Base-by-base conservation (phyloP, 176 grass and related monocot species). In the Ensete glaucum region DNA sequence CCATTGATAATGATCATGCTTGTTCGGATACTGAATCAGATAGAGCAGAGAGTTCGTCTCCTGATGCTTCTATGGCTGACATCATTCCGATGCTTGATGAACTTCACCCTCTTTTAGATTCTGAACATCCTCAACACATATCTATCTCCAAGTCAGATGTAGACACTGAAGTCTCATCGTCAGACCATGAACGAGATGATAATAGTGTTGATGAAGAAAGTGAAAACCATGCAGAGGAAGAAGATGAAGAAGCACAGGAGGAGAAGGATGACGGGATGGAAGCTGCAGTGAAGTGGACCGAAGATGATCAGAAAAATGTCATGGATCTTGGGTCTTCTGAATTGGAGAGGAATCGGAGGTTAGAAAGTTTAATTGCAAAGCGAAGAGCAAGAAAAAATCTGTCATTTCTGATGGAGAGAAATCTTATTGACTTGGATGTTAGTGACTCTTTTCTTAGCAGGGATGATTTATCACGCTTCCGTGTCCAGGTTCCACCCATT, bases 1-100 rank as follows among this genome's bases (percentile, higher is more conserved):
- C 48, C 17, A 20, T 73, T 64, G 53, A 71, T n/a, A 67, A 54
- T 9, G 62, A 80, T 54, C 7, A 22, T 66, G 48, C 2, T 74
- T 15, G 6, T 3, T 74, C 72, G 9, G 69, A 63, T 54, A 15
- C 26, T 62, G 69, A 87, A 64, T 87, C 82, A 72, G 87, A 83
- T 69, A 10, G 77, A 50, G 82, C 50, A 1, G 86, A 84, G 21
- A 92, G 90, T 66, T 92, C 78, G 8, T 80, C 86, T 76, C 72
- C 79, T 53, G 86, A 87, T 72, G 84, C 90, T 71, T 92, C 90
- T 12, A 92, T 92, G 79, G 70, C 82, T 71, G 84, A 92, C 79
- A 88, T 92, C 54, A 87, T 89, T 74, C 90, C 86, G 9, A 84
- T 92, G 86, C 86, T 86, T 19, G 84, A 89, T 72, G 89, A 92